Percentiles rank a stretch among this genome's conserved stretches.
Conservation (phyloP, 192 early-diverging fungal species). For the Coemansia sp. region DNA sequence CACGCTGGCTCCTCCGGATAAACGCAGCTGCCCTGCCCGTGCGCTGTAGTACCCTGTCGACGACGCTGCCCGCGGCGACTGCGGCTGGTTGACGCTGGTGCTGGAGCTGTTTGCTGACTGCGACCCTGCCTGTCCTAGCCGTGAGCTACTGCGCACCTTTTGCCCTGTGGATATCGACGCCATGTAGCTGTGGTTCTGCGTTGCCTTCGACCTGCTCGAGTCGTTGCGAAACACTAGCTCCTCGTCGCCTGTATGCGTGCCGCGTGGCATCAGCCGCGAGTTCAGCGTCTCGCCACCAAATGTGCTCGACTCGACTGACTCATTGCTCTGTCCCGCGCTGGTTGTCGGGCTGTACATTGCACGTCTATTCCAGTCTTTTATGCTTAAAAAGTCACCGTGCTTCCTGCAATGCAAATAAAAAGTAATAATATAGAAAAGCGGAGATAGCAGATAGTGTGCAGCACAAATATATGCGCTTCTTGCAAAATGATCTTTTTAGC, state of each 20-base stretch:
- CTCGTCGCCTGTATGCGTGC: constrained; percentile 40
- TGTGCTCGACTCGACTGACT: constrained; percentile 30
- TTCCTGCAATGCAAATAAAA: background rate
- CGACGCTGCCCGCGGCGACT: constrained; percentile 19
- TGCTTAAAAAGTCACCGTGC: background rate
- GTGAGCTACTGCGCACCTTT: constrained; percentile 27
- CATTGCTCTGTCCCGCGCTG: constrained; percentile 41
- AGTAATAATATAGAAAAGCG: background rate
- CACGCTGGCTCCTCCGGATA: constrained; percentile 14
- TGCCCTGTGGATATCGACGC: constrained; percentile 48
- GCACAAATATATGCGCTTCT: background rate
- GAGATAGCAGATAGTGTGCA: no score
- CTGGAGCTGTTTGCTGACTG: constrained; percentile 41
- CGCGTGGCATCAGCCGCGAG: constrained; percentile 48
- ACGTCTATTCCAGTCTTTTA: constrained; percentile 16
- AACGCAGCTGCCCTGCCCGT: constrained; percentile 14
- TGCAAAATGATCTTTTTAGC: background rate
- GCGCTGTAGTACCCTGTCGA: constrained; percentile 20
- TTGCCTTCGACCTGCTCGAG: constrained; percentile 41
- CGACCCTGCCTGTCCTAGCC: constrained; percentile 16
- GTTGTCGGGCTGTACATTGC: constrained; percentile 34
- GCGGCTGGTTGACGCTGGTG: constrained; percentile 36
- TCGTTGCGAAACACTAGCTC: constrained; percentile 51
- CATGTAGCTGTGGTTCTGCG: constrained; percentile 55
- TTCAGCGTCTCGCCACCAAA: constrained; percentile 23